These are phyloP conservation scores for Rhodotorula sp. DNA, from an alignment of 1,284 basidiomycete genomes.

Conservation along the genomic window DNA sequence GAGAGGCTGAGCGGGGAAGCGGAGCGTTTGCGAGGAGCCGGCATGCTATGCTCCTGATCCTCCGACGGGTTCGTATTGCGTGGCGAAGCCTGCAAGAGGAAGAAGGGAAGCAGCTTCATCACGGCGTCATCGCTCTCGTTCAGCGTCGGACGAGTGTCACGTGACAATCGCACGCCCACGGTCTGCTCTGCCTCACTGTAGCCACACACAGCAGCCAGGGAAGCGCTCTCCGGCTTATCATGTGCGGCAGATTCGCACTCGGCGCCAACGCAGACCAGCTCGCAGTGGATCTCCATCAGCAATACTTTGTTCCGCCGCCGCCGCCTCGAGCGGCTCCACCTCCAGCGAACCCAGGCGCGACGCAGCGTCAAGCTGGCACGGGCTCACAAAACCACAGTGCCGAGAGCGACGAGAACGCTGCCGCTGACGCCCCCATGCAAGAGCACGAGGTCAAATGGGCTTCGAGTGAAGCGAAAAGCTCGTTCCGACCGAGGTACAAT, in stretches of 20 bases:
- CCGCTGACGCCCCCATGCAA: background rate
- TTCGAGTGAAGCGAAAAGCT: background rate
- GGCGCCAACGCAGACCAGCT: background rate
- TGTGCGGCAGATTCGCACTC: slow-evolving; percentile 16
- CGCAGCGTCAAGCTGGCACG: background rate
- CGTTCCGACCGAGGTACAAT: slow-evolving; percentile 4
- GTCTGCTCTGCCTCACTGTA: too few species aligned
- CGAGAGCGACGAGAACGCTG: background rate
- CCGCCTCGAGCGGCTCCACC: background rate
- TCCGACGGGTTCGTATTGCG: background rate
- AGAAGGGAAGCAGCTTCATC: too few species aligned
- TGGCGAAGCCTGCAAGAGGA: background rate
- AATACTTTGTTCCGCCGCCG: slow-evolving; percentile 9
- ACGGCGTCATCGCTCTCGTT: too few species aligned
- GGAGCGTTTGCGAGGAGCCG: background rate
- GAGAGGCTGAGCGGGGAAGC: background rate
- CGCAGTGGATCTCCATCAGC: background rate
- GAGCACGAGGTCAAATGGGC: background rate
- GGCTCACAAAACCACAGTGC: background rate
- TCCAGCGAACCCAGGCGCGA: background rate
- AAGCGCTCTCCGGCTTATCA: background rate
- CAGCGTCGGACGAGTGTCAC: too few species aligned
- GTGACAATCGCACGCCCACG: too few species aligned
- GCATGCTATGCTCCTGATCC: background rate
- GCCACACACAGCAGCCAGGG: background rate